These are phyloP conservation scores for Saccharomyces hybrid DNA, from an alignment of 1,139 yeast genomes.

Conservation along the genomic window DNA sequence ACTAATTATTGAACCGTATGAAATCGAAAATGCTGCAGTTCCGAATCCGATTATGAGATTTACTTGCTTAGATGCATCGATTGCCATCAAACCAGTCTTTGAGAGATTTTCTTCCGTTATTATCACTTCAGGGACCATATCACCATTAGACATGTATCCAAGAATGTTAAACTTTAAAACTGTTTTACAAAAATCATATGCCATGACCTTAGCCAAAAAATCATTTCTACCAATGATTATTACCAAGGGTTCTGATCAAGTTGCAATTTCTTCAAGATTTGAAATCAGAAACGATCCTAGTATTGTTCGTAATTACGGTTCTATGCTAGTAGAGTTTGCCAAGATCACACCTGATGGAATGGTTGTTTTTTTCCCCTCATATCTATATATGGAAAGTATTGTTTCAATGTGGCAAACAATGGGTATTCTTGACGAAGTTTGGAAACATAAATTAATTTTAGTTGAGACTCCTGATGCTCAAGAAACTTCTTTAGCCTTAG, in stretches of 20 bases:
- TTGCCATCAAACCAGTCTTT: constrained; percentile 94
- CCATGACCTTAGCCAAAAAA: constrained; percentile 90
- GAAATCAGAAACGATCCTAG: constrained; percentile 97
- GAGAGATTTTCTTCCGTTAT: constrained; percentile 90
- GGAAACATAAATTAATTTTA: constrained; percentile 90
- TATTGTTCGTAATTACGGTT: constrained; percentile 94
- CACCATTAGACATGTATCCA: constrained; percentile 98
- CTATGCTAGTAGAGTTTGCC: constrained; percentile 81
- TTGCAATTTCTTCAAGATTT: constrained; percentile 89
- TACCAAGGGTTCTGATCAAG: constrained; percentile 96
- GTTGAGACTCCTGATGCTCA: constrained; percentile 99
- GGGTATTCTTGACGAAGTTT: constrained; percentile 96
- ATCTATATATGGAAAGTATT: constrained; percentile 94
- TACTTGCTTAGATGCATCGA: constrained; percentile 93
- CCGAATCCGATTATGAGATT: constrained; percentile 96
- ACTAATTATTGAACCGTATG: constrained; percentile 89
- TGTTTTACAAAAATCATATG: constrained; percentile 86
- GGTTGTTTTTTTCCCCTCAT: constrained; percentile 96
- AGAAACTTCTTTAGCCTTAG: constrained; percentile 91
- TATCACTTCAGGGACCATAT: constrained; percentile 94
- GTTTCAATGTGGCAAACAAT: constrained; percentile 97
- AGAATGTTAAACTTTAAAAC: constrained; percentile 93
- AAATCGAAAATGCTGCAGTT: constrained; percentile 93
- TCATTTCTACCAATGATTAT: constrained; percentile 93
- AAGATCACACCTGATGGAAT: constrained; percentile 96